A percentile compares a stretch with the other conserved stretches of the same genome.
phyloP scores from a whole-genome alignment of 208 protist genomes.

The Trypanosoma vivax region DNA sequence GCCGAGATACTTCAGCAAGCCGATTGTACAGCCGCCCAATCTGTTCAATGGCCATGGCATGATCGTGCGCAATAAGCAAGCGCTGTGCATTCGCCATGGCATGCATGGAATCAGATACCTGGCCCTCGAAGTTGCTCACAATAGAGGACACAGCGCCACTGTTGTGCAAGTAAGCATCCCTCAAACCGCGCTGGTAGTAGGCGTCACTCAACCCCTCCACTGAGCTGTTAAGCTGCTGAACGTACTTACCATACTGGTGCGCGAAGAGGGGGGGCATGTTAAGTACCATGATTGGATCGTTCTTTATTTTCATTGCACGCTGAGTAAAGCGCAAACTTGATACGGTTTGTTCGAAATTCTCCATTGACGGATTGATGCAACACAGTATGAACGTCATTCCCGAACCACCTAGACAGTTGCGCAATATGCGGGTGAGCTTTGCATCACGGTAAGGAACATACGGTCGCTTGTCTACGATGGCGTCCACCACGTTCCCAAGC shows the following conservation, averaged over 20 bases:
- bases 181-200: slow-evolving; percentile 66
- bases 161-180: slow-evolving; percentile 66
- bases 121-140: slow-evolving; percentile 36
- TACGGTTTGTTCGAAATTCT: slow-evolving; percentile 87
- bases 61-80: slow-evolving; percentile 75
- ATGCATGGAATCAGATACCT: slow-evolving; percentile 64
- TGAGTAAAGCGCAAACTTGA: slow-evolving; percentile 81
- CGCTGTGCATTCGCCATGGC: slow-evolving; percentile 66
- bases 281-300: slow-evolving; percentile 81
- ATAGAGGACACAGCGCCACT: slow-evolving; percentile 40
- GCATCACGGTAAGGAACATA: slow-evolving; percentile 74
- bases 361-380: slow-evolving; percentile 78
- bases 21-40: slow-evolving; percentile 55
- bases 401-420: slow-evolving; percentile 71
- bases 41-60: slow-evolving; percentile 57
- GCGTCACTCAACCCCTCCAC: slow-evolving; percentile 36
- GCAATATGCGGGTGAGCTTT: slow-evolving; percentile 78
- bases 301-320: slow-evolving; percentile 85
- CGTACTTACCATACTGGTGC: slow-evolving; percentile 66
- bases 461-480: slow-evolving; percentile 44
- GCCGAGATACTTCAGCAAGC: slow-evolving; percentile 30
- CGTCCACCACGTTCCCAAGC: slow-evolving; percentile 77
- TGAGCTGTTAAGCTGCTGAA: slow-evolving; percentile 35
- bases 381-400: slow-evolving; percentile 89
- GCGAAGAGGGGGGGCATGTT: slow-evolving; percentile 74